Conservation (phyloP, 148 eudicot species). For the Mesembryanthemum crystallinum region DNA sequence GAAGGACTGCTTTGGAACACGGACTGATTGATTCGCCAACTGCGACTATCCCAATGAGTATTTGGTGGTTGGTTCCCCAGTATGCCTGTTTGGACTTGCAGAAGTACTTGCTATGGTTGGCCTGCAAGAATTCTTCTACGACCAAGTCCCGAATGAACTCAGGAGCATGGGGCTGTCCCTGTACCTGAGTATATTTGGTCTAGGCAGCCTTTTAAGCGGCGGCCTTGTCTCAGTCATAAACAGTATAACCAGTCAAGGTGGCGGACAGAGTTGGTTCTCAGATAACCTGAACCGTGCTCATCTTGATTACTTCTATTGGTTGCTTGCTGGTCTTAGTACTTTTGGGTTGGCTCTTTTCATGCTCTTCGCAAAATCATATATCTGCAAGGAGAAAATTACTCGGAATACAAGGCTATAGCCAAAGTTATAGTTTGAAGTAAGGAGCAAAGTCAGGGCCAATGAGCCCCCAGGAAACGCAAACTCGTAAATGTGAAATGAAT, state of each 20-base stretch:
- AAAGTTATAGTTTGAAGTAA: no score
- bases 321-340: conserved; percentile 40
- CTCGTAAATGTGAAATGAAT: no score
- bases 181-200: conserved; percentile 52
- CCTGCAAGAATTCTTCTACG: conserved; percentile 68
- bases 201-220: conserved; percentile 63
- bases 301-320: conserved; percentile 73
- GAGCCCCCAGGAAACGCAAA: no score
- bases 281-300: conserved; percentile 45
- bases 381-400: not conserved
- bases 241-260: conserved; percentile 31
- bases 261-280: conserved; percentile 54
- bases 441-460: no score
- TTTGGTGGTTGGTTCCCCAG: conserved; percentile 72
- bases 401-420: no score
- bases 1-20: conserved; percentile 29
- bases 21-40: conserved; percentile 44
- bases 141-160: conserved; percentile 51
- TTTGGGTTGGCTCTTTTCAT: conserved; percentile 22
- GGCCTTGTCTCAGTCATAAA: conserved; percentile 44
- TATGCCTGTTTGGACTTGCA: conserved; percentile 44
- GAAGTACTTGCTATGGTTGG: conserved; percentile 56
- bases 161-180: conserved; percentile 55
- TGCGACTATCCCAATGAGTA: conserved; percentile 50
- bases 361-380: conserved; percentile 2